A percentile compares a stretch with the other conserved stretches of the same genome.
Evolutionary conservation across 2,329 filamentous ascomycete species (phyloP).

Genomic region (Cytospora mali): DNA sequence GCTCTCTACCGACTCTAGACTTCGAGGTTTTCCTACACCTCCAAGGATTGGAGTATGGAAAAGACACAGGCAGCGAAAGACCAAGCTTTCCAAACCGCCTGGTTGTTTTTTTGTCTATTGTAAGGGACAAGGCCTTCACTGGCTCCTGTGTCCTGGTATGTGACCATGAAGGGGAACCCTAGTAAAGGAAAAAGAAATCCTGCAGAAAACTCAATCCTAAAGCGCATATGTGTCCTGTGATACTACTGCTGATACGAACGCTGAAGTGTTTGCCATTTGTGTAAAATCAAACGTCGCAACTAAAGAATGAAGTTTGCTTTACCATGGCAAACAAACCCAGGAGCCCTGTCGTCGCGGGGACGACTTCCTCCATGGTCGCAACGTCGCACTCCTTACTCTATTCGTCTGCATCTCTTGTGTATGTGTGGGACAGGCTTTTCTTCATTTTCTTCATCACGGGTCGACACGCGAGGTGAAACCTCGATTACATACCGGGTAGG

Average conservation of each 20-base stretch:
- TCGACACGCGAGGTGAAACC: too few relatives aligned
- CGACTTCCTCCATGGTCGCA: too few relatives aligned
- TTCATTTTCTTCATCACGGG: too few relatives aligned
- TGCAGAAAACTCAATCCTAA: background rate
- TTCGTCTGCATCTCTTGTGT: too few relatives aligned
- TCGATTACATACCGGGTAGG: too few relatives aligned
- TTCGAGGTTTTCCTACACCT: background rate
- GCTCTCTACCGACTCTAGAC: background rate
- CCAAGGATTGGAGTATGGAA: background rate
- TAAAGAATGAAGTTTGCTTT: too few relatives aligned
- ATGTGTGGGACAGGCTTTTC: too few relatives aligned
- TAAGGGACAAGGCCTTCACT: conserved; percentile 18
- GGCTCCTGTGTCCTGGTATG: conserved; percentile 18
- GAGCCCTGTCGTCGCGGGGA: too few relatives aligned
- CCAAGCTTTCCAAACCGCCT: conserved; percentile 5
- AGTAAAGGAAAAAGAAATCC: conserved; percentile 10
- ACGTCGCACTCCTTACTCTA: too few relatives aligned
- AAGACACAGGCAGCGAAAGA: background rate
- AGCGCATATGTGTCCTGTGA: background rate
- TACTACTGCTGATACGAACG: background rate
- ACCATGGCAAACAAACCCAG: too few relatives aligned
- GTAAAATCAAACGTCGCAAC: too few relatives aligned
- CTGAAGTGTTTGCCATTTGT: background rate
- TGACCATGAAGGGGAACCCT: conserved; percentile 7
- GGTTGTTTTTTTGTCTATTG: conserved; percentile 1